phyloP scores from a whole-genome alignment of 495 filamentous ascomycete genomes.

The Bryoglossum gracile region DNA sequence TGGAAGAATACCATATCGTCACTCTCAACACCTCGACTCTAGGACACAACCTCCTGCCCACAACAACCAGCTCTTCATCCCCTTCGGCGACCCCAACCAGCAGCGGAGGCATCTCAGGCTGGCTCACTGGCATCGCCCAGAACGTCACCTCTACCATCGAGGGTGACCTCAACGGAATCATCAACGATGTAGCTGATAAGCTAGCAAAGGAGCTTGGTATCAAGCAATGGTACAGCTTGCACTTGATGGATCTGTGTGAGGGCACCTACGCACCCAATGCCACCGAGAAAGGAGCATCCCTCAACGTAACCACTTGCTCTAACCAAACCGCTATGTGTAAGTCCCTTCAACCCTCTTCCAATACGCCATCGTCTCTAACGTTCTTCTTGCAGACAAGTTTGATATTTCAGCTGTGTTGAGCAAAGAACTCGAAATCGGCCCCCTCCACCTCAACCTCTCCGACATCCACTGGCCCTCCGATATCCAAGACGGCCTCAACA shows the following conservation, averaged over 20 bases:
- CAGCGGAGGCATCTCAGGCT: slow-evolving; percentile 16
- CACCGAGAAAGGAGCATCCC: slow-evolving; percentile 36
- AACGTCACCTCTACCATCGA: slow-evolving; percentile 34
- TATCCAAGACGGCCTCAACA: slow-evolving; percentile 52
- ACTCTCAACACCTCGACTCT: slow-evolving; percentile 62
- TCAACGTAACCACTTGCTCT: slow-evolving; percentile 57
- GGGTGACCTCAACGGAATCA: slow-evolving; percentile 28
- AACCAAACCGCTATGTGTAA: slow-evolving; percentile 45
- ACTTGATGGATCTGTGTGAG: slow-evolving; percentile 62
- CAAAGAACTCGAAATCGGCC: slow-evolving; percentile 42
- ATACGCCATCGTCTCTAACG: neutral
- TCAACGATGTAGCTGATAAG: slow-evolving; percentile 37
- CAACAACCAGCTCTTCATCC: slow-evolving; percentile 18
- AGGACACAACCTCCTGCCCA: slow-evolving; percentile 41
- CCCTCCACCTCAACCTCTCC: slow-evolving; percentile 40
- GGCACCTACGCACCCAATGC: slow-evolving; percentile 51
- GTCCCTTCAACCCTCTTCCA: slow-evolving; percentile 23
- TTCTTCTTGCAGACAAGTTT: slow-evolving; percentile 38
- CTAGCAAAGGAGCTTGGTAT: slow-evolving; percentile 45
- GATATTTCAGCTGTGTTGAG: slow-evolving; percentile 51
- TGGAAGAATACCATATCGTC: slow-evolving; percentile 58
- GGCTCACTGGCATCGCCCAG: slow-evolving; percentile 25
- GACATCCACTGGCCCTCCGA: slow-evolving; percentile 55
- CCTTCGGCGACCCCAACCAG: slow-evolving; percentile 23
- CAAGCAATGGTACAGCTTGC: slow-evolving; percentile 67